Conservation (phyloP, 2,329 filamentous ascomycete species). For the Talaromyces sp. region DNA sequence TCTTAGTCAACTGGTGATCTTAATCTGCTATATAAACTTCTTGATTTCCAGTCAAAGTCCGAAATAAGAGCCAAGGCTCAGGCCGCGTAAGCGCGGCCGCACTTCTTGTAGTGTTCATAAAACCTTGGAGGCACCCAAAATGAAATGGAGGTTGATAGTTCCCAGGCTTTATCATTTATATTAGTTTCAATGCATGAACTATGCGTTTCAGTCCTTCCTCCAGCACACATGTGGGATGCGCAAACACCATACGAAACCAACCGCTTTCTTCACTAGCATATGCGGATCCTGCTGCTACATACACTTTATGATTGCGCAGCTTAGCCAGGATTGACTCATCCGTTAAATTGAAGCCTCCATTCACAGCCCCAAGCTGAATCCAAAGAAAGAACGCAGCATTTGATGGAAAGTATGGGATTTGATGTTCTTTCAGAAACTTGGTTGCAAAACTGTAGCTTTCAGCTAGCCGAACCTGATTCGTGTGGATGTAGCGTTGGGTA, state of each 20-base stretch:
- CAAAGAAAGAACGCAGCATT: constrained; percentile 20
- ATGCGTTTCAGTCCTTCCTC: not conserved
- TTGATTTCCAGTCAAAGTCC: no score
- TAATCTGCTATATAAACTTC: no score
- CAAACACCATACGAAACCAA: constrained; percentile 20
- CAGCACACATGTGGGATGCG: not conserved
- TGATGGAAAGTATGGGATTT: constrained; percentile 11
- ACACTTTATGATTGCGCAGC: not conserved
- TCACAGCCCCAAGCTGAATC: constrained; percentile 8
- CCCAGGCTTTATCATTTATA: no score
- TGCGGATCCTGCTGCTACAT: constrained; percentile 7
- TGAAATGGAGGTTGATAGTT: no score
- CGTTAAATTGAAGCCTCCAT: not conserved
- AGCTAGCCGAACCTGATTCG: not conserved
- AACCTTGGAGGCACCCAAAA: no score
- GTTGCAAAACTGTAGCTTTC: not conserved
- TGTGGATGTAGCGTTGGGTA: not conserved
- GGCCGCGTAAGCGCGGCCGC: no score
- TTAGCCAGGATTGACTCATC: not conserved
- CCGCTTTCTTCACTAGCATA: constrained; percentile 13
- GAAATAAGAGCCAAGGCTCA: no score
- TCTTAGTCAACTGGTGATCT: no score
- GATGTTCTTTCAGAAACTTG: constrained; percentile 1
- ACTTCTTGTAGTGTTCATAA: no score
- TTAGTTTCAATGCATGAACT: not conserved